Evolutionary conservation across 306 rosid genomes (phyloP).

Genomic region (Hippophae tibetana): DNA sequence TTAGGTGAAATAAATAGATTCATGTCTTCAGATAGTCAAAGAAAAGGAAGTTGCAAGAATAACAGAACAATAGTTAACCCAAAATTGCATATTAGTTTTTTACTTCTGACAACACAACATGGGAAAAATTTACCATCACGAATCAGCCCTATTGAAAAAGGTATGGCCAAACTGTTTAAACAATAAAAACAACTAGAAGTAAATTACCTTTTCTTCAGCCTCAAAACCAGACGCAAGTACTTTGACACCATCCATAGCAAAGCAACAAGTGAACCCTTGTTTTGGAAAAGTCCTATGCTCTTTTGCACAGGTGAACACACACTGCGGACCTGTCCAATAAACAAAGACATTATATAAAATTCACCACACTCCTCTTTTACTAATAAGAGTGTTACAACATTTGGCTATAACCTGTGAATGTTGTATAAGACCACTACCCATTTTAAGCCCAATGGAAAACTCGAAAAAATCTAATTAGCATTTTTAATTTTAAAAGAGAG

Average conservation of each 20-base stretch:
- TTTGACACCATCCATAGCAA: slow-evolving; percentile 87
- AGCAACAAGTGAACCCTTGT: slow-evolving; percentile 80
- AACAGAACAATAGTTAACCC: too few species aligned
- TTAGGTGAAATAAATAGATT: too few species aligned
- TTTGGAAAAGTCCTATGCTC: slow-evolving; percentile 59
- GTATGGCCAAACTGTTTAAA: too few species aligned
- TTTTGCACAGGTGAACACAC: slow-evolving; percentile 69
- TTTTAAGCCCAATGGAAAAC: not conserved
- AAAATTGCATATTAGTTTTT: too few species aligned
- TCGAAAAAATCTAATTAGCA: not conserved
- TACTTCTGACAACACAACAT: too few species aligned
- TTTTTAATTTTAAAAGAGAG: not conserved
- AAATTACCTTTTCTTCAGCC: slow-evolving; percentile 60
- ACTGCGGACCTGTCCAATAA: slow-evolving; percentile 67
- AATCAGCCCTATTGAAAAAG: too few species aligned
- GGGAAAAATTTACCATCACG: too few species aligned
- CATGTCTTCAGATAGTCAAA: too few species aligned
- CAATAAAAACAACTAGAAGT: slow-evolving; percentile 5
- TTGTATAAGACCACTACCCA: too few species aligned
- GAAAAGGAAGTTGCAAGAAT: too few species aligned
- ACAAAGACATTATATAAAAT: slow-evolving; percentile 12
- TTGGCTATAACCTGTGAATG: too few species aligned
- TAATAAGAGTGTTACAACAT: too few species aligned
- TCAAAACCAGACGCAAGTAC: slow-evolving; percentile 88
- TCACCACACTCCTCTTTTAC: not conserved